Conservation (phyloP, 805 yeast genomes). For the Metschnikowia lachancei region DNA sequence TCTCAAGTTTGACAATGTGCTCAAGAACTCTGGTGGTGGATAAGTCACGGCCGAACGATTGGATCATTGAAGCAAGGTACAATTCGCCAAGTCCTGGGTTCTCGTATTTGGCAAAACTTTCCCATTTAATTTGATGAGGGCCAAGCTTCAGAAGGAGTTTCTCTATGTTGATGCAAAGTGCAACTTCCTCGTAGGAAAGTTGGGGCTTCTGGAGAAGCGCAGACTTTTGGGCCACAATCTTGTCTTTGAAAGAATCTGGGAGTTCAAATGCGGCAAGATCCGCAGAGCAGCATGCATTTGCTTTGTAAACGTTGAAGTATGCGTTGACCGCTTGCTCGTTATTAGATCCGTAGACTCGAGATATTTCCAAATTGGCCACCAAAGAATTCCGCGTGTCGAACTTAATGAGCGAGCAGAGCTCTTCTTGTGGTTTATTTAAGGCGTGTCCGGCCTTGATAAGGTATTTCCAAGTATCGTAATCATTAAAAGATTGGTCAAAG, state of each 20-base stretch:
- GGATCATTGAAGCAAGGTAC: constrained; percentile 15
- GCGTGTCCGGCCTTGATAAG: constrained; percentile 46
- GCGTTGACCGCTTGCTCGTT: constrained; percentile 29
- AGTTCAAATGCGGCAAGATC: constrained; percentile 42
- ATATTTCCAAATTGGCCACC: constrained; percentile 51
- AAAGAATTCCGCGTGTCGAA: constrained; percentile 51
- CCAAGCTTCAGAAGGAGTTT: constrained; percentile 8
- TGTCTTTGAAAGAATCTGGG: constrained; percentile 6
- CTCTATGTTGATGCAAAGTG: constrained; percentile 12
- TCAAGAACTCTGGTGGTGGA: constrained; percentile 27
- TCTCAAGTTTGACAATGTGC: constrained; percentile 56
- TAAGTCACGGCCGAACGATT: constrained; percentile 22
- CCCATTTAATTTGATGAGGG: constrained; percentile 7
- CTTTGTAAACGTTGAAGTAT: constrained; percentile 47
- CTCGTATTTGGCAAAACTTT: constrained; percentile 5
- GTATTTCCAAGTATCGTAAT: constrained; percentile 71
- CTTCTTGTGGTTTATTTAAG: constrained; percentile 32
- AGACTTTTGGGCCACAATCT: background rate
- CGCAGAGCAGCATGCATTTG: constrained; percentile 61
- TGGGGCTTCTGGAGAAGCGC: background rate
- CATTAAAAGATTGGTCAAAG: constrained; percentile 55
- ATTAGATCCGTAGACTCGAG: constrained; percentile 25
- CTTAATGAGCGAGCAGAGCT: constrained; percentile 19
- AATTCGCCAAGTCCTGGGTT: constrained; percentile 13
- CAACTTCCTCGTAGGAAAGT: constrained; percentile 2